These are phyloP conservation scores for Protomyces macrosporus DNA, from an alignment of 1,139 yeast genomes.

Conservation along the genomic window DNA sequence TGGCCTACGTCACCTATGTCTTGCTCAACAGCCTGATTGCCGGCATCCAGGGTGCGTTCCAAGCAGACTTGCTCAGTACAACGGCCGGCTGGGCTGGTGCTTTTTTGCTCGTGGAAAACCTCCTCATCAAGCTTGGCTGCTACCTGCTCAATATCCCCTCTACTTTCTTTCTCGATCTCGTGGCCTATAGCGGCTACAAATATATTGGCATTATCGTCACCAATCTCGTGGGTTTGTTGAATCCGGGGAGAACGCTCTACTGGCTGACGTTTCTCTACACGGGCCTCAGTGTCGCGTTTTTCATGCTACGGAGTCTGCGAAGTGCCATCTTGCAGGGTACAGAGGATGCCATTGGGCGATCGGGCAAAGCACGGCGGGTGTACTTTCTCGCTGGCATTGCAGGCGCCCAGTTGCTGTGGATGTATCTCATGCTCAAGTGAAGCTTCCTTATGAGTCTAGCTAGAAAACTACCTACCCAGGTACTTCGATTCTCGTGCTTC, in stretches of 20 bases:
- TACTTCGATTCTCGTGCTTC: neutral
- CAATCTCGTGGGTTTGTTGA: constrained; percentile 40
- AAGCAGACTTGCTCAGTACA: constrained; percentile 85
- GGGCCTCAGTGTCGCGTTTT: constrained; percentile 43
- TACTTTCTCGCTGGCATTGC: constrained; percentile 83
- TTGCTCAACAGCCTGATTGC: constrained; percentile 77
- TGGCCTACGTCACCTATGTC: constrained; percentile 87
- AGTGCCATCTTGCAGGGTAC: constrained; percentile 58
- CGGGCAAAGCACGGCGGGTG: constrained; percentile 63
- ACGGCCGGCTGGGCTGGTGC: constrained; percentile 89
- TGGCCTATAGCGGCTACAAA: constrained; percentile 90
- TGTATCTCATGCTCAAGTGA: constrained; percentile 49
- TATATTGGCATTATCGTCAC: constrained; percentile 59
- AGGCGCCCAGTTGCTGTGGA: constrained; percentile 63
- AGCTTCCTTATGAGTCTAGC: neutral
- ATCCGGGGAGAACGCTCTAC: constrained; percentile 45
- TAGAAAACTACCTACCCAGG: no score
- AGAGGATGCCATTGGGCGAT: constrained; percentile 53
- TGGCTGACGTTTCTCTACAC: constrained; percentile 43
- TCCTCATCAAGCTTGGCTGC: constrained; percentile 56
- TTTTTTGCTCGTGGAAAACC: constrained; percentile 65
- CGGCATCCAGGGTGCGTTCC: constrained; percentile 85
- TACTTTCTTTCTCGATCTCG: constrained; percentile 60
- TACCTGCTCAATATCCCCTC: constrained; percentile 51
- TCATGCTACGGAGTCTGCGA: constrained; percentile 72